Evolutionary conservation across 495 filamentous ascomycete genomes (phyloP).

Genomic region (Margaritispora aquatica): DNA sequence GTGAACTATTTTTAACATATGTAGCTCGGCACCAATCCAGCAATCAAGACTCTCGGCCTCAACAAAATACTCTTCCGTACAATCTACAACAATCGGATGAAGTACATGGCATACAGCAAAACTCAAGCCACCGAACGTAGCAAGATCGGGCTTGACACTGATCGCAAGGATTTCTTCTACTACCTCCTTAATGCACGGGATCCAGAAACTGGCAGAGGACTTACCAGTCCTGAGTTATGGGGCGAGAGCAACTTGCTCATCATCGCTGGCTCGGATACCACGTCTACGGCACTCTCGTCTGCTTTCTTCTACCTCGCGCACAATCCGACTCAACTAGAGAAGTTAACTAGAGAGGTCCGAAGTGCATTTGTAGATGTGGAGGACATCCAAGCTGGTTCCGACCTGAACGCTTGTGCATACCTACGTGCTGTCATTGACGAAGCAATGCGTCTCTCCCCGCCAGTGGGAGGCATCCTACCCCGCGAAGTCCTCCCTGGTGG

Average conservation of each 20-base stretch:
- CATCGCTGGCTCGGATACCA: constrained; percentile 57
- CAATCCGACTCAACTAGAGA: constrained; percentile 41
- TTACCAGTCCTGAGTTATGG: constrained; percentile 61
- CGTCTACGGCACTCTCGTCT: constrained; percentile 53
- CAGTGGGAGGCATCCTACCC: constrained; percentile 53
- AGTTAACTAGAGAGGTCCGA: constrained; percentile 44
- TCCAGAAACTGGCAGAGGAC: constrained; percentile 57
- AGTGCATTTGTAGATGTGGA: constrained; percentile 42
- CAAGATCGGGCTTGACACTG: constrained; percentile 37
- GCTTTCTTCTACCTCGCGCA: constrained; percentile 65
- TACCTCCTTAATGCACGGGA: constrained; percentile 43
- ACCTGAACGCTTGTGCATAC: constrained; percentile 29
- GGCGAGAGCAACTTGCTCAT: constrained; percentile 63
- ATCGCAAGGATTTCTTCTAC: constrained; percentile 56
- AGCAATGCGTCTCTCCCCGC: constrained; percentile 61
- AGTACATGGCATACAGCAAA: constrained; percentile 53
- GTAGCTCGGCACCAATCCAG: background rate
- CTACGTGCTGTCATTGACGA: constrained; percentile 63
- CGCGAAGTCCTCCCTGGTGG: constrained; percentile 60
- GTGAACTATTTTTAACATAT: background rate
- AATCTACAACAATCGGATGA: constrained; percentile 10
- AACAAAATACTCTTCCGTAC: constrained; percentile 14
- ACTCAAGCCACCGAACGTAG: constrained; percentile 48
- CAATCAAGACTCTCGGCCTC: constrained; percentile 9
- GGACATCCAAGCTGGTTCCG: constrained; percentile 33